Base-by-base conservation (phyloP, 176 grass and related monocot species). In the Otatea glauca region DNA sequence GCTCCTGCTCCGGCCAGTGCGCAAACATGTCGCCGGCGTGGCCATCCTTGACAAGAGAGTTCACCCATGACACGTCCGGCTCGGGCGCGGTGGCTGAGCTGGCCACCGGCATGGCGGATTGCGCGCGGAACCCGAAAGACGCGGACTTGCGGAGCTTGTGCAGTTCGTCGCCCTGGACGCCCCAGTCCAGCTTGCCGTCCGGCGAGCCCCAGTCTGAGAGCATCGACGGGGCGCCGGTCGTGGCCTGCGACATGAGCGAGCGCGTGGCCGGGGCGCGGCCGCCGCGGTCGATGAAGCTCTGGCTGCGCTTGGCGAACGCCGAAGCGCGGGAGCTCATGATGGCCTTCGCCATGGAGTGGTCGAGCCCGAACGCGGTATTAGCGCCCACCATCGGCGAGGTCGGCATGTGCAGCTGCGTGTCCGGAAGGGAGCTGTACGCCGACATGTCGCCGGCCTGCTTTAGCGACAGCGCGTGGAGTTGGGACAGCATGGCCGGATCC, bases 111-210 rank as follows among this genome's bases (percentile, higher is more conserved):
- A 86, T 69, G 59, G 70, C 78, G 2, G 72, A 88, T 5, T 89
- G 86, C 6, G 70, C 87, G 6, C 97, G 83, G 82, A 94, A 91
- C 12, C 77, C 90, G 45, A 99, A 99, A 37, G 97, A 96, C 7
- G 90, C 97, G 4, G 97, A 99, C 88, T 94, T 99, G 45, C 97
- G 85, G 39, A 99, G 42, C 77, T 99, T 99, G 92, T 92, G 82
- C 72, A 99, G 93, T 86, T 99, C 97, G 53, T 99, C 97, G 11
- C 90, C 97, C 78, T 99, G 97, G 9, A 99, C 78, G 50, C 97
- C 91, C 97, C 97, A 99, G 60, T 99, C 93, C 5, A 99, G 83
- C 85, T 66, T 99, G 43, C 97, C 97, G 64, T 80, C 90, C 9
- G 91, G 97, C 13, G 97, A 99, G 24, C 83, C 93, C 97, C 97